Conservation (phyloP, 306 rosid species). For the Hylodesmum podocarpum region DNA sequence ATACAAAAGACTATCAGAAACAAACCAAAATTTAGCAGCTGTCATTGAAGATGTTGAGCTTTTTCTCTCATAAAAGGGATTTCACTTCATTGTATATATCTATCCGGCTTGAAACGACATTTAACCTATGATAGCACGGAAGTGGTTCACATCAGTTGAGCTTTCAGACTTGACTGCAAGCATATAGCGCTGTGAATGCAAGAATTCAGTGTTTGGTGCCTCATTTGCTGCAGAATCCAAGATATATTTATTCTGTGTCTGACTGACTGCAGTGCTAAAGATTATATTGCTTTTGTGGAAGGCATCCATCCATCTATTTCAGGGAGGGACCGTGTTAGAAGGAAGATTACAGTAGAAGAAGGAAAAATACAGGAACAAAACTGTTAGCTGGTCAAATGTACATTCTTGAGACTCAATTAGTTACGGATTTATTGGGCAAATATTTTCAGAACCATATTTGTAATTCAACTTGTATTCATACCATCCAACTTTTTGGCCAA, state of each 20-base stretch:
- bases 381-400: background rate
- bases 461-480: background rate
- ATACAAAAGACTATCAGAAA: background rate
- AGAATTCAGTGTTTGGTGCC: background rate
- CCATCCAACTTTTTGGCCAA: background rate
- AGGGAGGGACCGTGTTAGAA: no score
- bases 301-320: background rate
- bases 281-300: background rate
- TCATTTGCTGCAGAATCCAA: conserved; percentile 1
- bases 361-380: background rate
- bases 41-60: background rate
- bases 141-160: background rate
- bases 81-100: background rate
- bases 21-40: background rate
- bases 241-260: background rate
- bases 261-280: background rate
- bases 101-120: background rate
- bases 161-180: background rate
- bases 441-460: background rate
- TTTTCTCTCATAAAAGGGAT: background rate
- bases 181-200: background rate
- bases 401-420: background rate
- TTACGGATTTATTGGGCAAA: background rate
- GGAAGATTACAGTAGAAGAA: background rate
- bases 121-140: background rate